Evolutionary conservation across 2,329 filamentous ascomycete genomes (phyloP).

Genomic region (Nannizzia gypsea): DNA sequence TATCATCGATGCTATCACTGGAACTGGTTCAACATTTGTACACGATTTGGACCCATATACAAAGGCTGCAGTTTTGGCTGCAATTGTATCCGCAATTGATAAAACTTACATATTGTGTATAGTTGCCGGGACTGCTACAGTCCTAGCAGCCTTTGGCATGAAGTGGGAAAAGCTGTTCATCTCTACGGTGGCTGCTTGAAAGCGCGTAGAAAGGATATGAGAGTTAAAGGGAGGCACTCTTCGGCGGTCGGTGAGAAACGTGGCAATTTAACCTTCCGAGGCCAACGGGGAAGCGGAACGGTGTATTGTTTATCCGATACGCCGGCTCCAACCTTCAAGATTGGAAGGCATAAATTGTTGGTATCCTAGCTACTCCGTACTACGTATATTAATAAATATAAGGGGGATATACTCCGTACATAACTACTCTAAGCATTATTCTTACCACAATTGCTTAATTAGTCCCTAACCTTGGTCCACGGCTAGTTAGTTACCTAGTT

Average conservation of each 20-base stretch:
- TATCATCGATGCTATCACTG: constrained; percentile 2
- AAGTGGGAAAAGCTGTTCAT: constrained; percentile 3
- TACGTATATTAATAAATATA: no score
- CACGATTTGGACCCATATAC: not conserved
- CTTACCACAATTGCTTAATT: no score
- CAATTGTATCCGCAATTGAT: not conserved
- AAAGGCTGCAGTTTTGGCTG: not conserved
- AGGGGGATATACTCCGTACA: no score
- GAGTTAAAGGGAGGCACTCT: not conserved
- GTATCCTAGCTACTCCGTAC: no score
- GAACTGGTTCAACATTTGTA: constrained; percentile 3
- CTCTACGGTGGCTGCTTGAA: not conserved
- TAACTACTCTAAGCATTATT: no score
- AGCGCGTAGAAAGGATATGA: not conserved
- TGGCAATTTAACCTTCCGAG: not conserved
- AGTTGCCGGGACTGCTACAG: not conserved
- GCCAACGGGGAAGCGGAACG: no score
- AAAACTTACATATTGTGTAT: not conserved
- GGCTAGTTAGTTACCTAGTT: no score
- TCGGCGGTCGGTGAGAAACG: not conserved
- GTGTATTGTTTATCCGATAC: no score
- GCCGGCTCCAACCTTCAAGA: no score
- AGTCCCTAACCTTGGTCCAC: no score
- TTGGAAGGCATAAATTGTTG: no score
- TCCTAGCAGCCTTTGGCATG: not conserved